A percentile compares a stretch with the other conserved stretches of the same genome.
phyloP scores from a whole-genome alignment of 1,139 yeast species.

The Sugiyamaella grinbergsii region DNA sequence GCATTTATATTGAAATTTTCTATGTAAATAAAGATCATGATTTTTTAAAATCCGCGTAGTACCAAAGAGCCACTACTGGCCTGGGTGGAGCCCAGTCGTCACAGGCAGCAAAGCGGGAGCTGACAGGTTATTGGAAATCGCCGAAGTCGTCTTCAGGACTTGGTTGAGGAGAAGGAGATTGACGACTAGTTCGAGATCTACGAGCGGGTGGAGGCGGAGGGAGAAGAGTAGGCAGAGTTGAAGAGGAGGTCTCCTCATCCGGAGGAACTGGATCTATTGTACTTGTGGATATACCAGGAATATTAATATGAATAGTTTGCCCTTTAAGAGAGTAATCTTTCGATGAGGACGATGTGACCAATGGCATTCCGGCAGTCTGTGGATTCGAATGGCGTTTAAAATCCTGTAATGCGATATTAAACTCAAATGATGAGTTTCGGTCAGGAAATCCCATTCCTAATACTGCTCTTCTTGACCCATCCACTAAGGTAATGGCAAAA shows the following conservation, averaged over 20 bases:
- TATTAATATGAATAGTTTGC: conserved; percentile 32
- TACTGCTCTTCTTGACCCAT: conserved; percentile 40
- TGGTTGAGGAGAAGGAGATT: conserved; percentile 18
- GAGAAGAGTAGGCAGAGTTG: conserved; percentile 25
- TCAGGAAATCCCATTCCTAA: conserved; percentile 49
- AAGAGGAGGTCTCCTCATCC: conserved; percentile 18
- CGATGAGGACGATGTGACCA: conserved; percentile 12
- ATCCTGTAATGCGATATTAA: conserved; percentile 46
- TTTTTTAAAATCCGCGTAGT: neutral
- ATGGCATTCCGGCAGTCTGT: conserved; percentile 23
- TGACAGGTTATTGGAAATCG: conserved; percentile 46
- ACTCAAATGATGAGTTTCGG: conserved; percentile 44
- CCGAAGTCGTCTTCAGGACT: conserved; percentile 48
- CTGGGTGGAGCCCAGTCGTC: neutral
- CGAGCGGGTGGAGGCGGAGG: conserved; percentile 29
- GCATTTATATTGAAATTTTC: conserved; percentile 19
- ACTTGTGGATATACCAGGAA: conserved; percentile 25
- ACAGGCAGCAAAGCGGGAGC: no score
- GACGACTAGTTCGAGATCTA: conserved; percentile 26
- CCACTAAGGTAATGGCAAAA: conserved; percentile 41
- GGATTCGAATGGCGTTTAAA: conserved; percentile 38
- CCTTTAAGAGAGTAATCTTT: conserved; percentile 39
- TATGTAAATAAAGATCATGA: conserved; percentile 12
- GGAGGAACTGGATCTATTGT: conserved; percentile 3
- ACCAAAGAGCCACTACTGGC: no score